Base-by-base conservation (phyloP, 2,329 filamentous ascomycete genomes). In the Xylaria sp. region DNA sequence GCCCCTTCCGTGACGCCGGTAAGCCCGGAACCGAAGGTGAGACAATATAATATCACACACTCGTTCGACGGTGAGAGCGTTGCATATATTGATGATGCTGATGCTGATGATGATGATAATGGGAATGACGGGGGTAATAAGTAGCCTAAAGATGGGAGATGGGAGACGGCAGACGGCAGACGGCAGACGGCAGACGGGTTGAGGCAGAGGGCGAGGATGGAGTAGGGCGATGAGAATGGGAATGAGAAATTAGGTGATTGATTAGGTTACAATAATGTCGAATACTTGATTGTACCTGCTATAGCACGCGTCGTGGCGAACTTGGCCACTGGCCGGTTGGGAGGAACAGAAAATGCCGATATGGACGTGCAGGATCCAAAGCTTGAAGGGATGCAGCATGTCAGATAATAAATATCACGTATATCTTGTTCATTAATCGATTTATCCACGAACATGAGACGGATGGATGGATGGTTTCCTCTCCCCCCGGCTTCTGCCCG, bases 21-120 rank as follows among this genome's bases (percentile, higher is more conserved):
- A 63, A 66, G 34, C 53, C 48, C 50, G 60, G 60, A 56, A 45
- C 48, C 36, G 36, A 43, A 30, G 55, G 58, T 60, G 62, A 60
- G 56, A 65, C 62, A 55, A 8, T 30, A 43, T 9, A 43, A 20
- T 32, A 43, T 62, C 18, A 41, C 52, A 30, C 52, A 30, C 23
- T 2, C n/a, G n/a, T 5, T 18, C 32, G 60, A 41, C 46, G 50
- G 50, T n/a, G 50, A 23, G 9, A 36, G 5, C 30, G n/a, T 34
- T 36, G 50, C 20, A 36, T 36, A 12, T 55, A 23, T 36, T 3
- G 25, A 15, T 48, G 23, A 3, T 15, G 2, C 2, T 18, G 36
- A 15, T 15, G 12, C 13, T 39, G 13, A 15, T 15, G 36, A 39
- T 39, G 36, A 45, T 45, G 43, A 45, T 23, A 13, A 13, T 36